Conservation (phyloP, 129 eudicot species). For the Arctium minus region DNA sequence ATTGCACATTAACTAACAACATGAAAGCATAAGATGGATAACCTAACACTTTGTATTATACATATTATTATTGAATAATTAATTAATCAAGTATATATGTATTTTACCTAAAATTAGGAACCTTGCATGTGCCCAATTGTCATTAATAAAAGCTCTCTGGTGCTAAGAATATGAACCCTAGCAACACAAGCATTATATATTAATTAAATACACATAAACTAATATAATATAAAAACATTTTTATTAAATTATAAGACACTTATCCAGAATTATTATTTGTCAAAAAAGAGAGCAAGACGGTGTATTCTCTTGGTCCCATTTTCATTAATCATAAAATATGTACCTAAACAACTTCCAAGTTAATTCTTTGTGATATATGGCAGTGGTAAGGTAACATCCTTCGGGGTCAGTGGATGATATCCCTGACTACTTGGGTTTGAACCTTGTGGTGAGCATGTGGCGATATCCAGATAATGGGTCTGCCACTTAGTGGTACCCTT, state of each 20-base stretch:
- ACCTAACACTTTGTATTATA: constrained; percentile 16
- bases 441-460: too few relatives aligned
- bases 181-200: neutral
- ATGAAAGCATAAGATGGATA: neutral
- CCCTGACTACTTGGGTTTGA: too few relatives aligned
- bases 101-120: constrained; percentile 18
- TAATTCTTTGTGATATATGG: constrained; percentile 8
- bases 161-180: constrained; percentile 17
- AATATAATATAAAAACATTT: neutral
- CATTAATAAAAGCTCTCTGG: constrained; percentile 14
- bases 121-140: constrained; percentile 32
- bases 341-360: neutral
- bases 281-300: neutral
- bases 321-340: neutral
- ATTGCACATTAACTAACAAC: neutral
- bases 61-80: neutral
- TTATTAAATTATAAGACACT: neutral
- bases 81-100: constrained; percentile 17
- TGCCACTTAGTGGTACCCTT: too few relatives aligned
- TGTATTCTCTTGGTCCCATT: constrained; percentile 15
- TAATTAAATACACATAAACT: neutral
- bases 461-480: too few relatives aligned
- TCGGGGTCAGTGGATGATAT: too few relatives aligned
- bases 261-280: neutral
- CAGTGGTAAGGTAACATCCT: neutral